These are phyloP conservation scores for Papiliotrema fonsecae DNA, from an alignment of 1,284 basidiomycete genomes.

Conservation along the genomic window DNA sequence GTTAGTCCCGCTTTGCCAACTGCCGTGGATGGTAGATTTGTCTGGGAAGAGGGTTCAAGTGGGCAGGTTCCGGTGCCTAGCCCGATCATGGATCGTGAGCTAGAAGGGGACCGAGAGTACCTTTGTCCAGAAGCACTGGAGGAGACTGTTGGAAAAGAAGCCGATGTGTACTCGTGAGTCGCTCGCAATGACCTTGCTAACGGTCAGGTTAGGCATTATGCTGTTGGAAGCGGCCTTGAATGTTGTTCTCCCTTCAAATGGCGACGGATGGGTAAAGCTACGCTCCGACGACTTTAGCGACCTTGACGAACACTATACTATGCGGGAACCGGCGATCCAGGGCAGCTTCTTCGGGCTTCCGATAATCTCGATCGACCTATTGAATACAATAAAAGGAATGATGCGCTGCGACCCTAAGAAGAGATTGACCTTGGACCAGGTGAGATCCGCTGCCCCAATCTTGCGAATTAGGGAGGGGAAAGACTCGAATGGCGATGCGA, in stretches of 20 bases:
- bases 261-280: constrained; percentile 86
- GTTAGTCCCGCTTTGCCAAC: constrained; percentile 52
- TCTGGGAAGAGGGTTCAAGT: constrained; percentile 27
- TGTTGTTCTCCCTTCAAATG: constrained; percentile 83
- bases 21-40: constrained; percentile 25
- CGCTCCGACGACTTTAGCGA: constrained; percentile 88
- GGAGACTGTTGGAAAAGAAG: constrained; percentile 79
- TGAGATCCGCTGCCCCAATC: constrained; percentile 60
- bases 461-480: constrained; percentile 50
- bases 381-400: constrained; percentile 66
- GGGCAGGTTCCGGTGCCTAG: constrained; percentile 17
- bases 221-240: constrained; percentile 90
- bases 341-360: too few relatives aligned
- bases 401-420: constrained; percentile 65
- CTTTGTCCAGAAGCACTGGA: constrained; percentile 90
- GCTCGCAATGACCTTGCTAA: not conserved
- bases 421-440: constrained; percentile 57
- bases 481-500: not conserved
- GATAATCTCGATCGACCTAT: constrained; percentile 59
- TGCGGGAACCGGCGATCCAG: constrained; percentile 14
- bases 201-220: constrained; percentile 76
- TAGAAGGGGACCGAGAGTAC: constrained; percentile 92
- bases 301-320: constrained; percentile 55
- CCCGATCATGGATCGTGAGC: constrained; percentile 49
- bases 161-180: constrained; percentile 86